Percentiles rank a stretch among this genome's conserved stretches.
These are phyloP conservation scores for Dendrobium nobile DNA, from an alignment of 106 monocot genomes.

Conservation along the genomic window DNA sequence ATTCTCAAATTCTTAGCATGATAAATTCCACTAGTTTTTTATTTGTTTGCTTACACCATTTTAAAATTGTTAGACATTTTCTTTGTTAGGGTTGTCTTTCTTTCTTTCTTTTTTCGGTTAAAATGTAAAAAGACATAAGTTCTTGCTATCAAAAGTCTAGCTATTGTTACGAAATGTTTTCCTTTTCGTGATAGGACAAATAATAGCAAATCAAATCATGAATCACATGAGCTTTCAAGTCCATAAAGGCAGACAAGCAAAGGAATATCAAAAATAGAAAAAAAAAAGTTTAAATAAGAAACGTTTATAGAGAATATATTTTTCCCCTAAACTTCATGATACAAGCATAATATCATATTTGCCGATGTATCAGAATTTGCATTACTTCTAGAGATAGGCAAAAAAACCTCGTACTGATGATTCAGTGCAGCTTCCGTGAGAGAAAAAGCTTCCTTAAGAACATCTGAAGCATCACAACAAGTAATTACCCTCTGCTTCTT, in stretches of 20 bases:
- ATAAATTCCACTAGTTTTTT: no score
- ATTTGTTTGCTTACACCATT: no score
- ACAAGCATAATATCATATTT: background rate
- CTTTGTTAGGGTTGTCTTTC: no score
- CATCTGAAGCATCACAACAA: conserved; percentile 69
- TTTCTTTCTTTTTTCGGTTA: no score
- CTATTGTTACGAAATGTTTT: no score
- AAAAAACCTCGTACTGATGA: conserved; percentile 90
- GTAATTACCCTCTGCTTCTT: conserved; percentile 50
- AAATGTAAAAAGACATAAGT: no score
- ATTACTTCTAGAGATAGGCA: conserved; percentile 12
- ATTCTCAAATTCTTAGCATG: no score
- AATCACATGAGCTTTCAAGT: background rate
- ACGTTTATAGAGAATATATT: background rate
- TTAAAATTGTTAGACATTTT: no score
- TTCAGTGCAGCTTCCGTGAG: conserved; percentile 76
- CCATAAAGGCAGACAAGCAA: background rate
- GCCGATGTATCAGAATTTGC: background rate
- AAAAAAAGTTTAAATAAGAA: background rate
- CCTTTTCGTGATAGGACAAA: no score
- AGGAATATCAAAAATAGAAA: background rate
- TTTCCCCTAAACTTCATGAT: background rate
- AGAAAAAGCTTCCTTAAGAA: conserved; percentile 70
- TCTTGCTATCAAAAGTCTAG: no score
- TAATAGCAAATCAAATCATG: background rate